Evolutionary conservation across 306 rosid genomes (phyloP), one percentile per base, ranked within the genome.

Genomic region (Acacia acuminata): DNA sequence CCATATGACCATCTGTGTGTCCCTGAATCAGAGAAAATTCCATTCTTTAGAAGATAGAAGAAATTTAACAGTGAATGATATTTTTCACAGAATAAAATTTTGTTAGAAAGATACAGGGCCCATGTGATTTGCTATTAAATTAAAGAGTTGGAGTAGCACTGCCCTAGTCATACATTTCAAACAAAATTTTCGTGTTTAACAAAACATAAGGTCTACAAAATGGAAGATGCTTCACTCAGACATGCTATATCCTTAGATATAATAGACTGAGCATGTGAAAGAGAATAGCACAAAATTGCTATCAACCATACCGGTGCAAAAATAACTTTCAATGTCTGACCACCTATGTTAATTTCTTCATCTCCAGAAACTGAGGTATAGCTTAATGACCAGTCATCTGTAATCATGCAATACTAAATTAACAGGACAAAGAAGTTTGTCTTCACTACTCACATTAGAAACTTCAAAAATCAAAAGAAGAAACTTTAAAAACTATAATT

Each of bases 1-100:
- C 96, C 94, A 92, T 84, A 85, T 94, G 98, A 69, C 97, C 98
- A 92, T 94, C 98, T 60, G 98, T 94, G 85, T 94, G 98, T 79
- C 97, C 97, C 98, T 94, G 85, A 64, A 86, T 76, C 38, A 8
- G 72, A 80, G 77, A 75, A 22, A 76, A 2, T 81, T 42, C 69
- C 36, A 71, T 82, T 82, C 75, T 72, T 74, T 45, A 73, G 79
- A 85, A 68, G 68, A 80, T 19, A 45, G 78, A 77, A 30, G 75
- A 65, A 77, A 69, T 24, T 13, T 44, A 24, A 45, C 1, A 24
- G 20, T 2, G 40, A 25, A 70, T 4, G 36, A 24, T 13, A 13
- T 24, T 24, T 45, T 25, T 45, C 0, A 14, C 7, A 72, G 22
- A 72, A 72, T 8, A 72, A 25, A 14, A 12, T 27, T 60, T 60